Percentiles rank a stretch among this genome's conserved stretches.
Conservation (phyloP, 495 filamentous ascomycete genomes). For the Neurospora africana region DNA sequence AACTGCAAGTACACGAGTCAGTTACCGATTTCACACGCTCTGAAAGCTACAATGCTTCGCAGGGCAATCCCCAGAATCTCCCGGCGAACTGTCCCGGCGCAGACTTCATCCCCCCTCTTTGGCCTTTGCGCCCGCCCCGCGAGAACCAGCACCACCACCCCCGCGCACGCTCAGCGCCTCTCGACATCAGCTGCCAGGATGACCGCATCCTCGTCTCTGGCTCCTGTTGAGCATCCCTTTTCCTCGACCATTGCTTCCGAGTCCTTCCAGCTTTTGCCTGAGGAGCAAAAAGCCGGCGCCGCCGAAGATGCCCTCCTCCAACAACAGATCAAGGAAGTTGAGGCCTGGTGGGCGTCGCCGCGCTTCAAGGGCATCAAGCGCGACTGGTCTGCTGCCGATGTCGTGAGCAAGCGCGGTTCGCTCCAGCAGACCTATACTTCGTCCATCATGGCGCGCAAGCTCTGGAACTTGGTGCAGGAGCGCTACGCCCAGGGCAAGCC, state of each 20-base stretch:
- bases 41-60: constrained; percentile 20
- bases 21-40: not conserved
- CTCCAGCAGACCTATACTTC: constrained; percentile 81
- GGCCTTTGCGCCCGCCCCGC: constrained; percentile 2
- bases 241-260: constrained; percentile 54
- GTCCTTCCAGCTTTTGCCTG: constrained; percentile 70
- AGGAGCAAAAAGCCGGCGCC: constrained; percentile 56
- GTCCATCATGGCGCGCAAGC: constrained; percentile 84
- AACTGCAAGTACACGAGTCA: not conserved
- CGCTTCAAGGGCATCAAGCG: constrained; percentile 83
- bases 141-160: not conserved
- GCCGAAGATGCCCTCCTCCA: constrained; percentile 76
- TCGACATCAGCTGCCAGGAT: constrained; percentile 18
- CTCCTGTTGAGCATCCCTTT: constrained; percentile 28
- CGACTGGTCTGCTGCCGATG: constrained; percentile 80
- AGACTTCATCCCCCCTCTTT: constrained; percentile 6
- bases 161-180: constrained; percentile 9
- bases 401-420: constrained; percentile 84
- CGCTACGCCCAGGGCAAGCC: constrained; percentile 66
- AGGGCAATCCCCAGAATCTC: constrained; percentile 13
- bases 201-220: constrained; percentile 12
- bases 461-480: constrained; percentile 79
- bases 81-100: constrained; percentile 12
- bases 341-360: constrained; percentile 76
- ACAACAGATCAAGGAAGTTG: constrained; percentile 68